phyloP scores from a whole-genome alignment of 805 yeast genomes.

The Lachancea quebecensis region DNA sequence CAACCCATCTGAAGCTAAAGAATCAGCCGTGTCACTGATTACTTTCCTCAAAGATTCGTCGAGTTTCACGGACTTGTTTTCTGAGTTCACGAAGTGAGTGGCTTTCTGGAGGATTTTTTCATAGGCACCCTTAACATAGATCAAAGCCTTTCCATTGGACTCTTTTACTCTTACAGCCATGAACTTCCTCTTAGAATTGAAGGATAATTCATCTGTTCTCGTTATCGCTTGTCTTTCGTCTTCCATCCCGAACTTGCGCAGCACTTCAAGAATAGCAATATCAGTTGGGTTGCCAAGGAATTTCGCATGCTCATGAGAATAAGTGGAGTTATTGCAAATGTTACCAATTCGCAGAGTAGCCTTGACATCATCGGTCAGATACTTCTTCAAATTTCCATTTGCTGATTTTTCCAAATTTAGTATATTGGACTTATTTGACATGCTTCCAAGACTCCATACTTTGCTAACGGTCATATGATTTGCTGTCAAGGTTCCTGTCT shows the following conservation, averaged over 20 bases:
- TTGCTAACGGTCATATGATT: constrained; percentile 87
- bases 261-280: constrained; percentile 75
- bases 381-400: constrained; percentile 34
- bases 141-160: constrained; percentile 46
- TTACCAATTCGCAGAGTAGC: constrained; percentile 58
- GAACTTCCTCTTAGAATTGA: constrained; percentile 75
- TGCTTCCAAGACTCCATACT: constrained; percentile 66
- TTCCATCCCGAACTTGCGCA: constrained; percentile 60
- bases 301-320: constrained; percentile 58
- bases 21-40: constrained; percentile 52
- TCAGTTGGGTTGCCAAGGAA: constrained; percentile 92
- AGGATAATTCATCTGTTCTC: constrained; percentile 71
- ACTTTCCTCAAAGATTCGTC: constrained; percentile 41
- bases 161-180: constrained; percentile 76
- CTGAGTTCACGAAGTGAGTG: constrained; percentile 48
- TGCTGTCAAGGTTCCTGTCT: constrained; percentile 84
- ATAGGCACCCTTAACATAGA: constrained; percentile 85
- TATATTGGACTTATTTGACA: constrained; percentile 33
- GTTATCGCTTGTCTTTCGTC: constrained; percentile 56
- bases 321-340: constrained; percentile 69
- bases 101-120: constrained; percentile 65
- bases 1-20: constrained; percentile 74
- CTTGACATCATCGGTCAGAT: constrained; percentile 48
- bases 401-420: constrained; percentile 42
- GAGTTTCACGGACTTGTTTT: constrained; percentile 54